Conservation (phyloP, 371 early-diverging fungal species). For the Mortierella sp. region DNA sequence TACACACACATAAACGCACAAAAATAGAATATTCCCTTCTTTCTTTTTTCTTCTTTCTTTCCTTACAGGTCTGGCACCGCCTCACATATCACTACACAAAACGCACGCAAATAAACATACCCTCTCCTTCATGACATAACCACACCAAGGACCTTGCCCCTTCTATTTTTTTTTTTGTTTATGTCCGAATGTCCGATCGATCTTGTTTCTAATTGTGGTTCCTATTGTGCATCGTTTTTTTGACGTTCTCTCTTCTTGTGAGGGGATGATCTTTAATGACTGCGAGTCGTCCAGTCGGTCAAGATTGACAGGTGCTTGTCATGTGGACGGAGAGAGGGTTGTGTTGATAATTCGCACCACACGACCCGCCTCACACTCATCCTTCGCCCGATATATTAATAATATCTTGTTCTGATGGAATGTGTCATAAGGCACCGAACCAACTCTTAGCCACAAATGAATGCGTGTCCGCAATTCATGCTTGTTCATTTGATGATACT, state of each 20-base stretch:
- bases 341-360: not conserved
- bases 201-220: not conserved
- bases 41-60: not conserved
- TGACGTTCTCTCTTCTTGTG: not conserved
- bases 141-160: not conserved
- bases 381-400: no score
- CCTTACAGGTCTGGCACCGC: slow-evolving; percentile 4
- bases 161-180: no score
- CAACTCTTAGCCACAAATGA: no score
- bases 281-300: not conserved
- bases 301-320: not conserved
- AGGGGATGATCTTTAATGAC: not conserved
- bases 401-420: no score
- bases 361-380: not conserved
- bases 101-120: not conserved
- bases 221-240: not conserved
- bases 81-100: not conserved
- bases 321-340: no score
- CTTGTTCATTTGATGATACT: no score
- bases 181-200: not conserved
- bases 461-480: no score
- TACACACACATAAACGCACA: not conserved
- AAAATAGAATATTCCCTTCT: not conserved
- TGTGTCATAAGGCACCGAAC: no score
- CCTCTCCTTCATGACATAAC: not conserved